phyloP scores from a whole-genome alignment of 345 rosid species.

The Eucalyptus polyanthemos region DNA sequence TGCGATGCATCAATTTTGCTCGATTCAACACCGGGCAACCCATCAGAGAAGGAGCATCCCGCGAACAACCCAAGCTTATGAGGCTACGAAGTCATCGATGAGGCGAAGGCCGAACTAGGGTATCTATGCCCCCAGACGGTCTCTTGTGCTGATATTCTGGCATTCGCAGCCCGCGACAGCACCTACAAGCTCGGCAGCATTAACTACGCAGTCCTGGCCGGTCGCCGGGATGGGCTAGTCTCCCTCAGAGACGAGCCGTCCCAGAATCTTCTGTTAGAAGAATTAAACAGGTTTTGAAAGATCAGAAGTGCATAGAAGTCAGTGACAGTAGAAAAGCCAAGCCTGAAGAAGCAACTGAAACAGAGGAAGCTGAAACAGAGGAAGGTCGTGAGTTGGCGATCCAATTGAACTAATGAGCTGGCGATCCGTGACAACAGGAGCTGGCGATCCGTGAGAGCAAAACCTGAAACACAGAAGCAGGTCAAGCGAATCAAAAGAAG shows the following conservation, averaged over 20 bases:
- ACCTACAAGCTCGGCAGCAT: neutral
- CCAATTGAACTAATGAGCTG: no score
- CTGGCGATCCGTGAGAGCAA: no score
- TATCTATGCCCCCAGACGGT: neutral
- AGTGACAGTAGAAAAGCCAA: no score
- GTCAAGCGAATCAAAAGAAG: no score
- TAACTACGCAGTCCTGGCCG: neutral
- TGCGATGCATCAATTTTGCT: conserved; percentile 9
- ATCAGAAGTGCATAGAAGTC: no score
- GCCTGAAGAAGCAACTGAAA: no score
- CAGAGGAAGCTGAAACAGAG: no score
- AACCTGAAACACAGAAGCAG: no score
- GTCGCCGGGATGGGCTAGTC: neutral
- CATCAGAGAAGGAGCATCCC: conserved; percentile 2
- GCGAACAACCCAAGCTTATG: neutral
- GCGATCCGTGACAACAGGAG: no score
- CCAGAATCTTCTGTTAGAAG: no score
- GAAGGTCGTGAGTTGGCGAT: no score
- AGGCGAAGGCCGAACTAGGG: neutral
- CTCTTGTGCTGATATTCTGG: neutral
- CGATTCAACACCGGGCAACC: neutral
- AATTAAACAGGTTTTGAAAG: no score
- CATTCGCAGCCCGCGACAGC: neutral
- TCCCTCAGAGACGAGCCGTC: neutral
- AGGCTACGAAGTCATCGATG: conserved; percentile 1